Base-by-base conservation (phyloP, 2,329 filamentous ascomycete genomes). In the Lecanicillium sp. region DNA sequence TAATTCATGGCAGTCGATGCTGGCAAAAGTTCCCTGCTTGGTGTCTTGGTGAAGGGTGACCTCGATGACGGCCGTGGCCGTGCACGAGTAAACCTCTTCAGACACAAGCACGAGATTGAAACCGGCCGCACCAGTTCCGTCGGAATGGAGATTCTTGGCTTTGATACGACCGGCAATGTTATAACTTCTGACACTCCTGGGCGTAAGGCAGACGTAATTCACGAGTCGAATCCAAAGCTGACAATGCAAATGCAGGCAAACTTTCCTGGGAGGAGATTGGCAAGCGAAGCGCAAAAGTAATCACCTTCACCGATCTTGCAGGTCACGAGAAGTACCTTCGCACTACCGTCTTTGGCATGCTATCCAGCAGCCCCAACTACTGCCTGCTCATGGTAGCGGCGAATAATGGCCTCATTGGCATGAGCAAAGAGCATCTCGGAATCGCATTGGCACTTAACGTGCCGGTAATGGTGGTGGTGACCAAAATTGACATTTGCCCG, bases 71-170 rank as follows among this genome's bases (percentile, higher is more conserved):
- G 92, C 13, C 77, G 92, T 55, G 92, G 92, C 11, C 90, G 86
- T 60, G 90, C 92, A 33, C 83, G 92, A 45, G 86, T 98, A 37
- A 97, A 95, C 48, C 78, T 98, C 11, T 98, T 98, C 65, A 79
- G 92, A 13, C 92, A 98, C 62, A 97, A 98, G 63, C 92, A 98
- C 55, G 92, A 98, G 64, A 84, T 97, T 29, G 92, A 98, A 62
- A 92, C 86, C 33, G 92, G 92, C 2, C 77, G 92, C 48, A 98
- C 92, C 9, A 95, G 87, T 57, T 96, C 89, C 0, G 92, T 98
- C 1, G 90, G 92, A 30, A 94, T 97, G 89, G 92, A 98, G 61
- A 97, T 97, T 45, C 88, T 97, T 83, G 92, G 92, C 2, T 98
- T 96, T 51, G 88, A 97, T 60, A 87, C 84, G 36, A 74, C 76